A percentile compares a stretch with the other conserved stretches of the same genome.
Conservation (phyloP, 2,329 filamentous ascomycete genomes). For the Neurospora crassa region DNA sequence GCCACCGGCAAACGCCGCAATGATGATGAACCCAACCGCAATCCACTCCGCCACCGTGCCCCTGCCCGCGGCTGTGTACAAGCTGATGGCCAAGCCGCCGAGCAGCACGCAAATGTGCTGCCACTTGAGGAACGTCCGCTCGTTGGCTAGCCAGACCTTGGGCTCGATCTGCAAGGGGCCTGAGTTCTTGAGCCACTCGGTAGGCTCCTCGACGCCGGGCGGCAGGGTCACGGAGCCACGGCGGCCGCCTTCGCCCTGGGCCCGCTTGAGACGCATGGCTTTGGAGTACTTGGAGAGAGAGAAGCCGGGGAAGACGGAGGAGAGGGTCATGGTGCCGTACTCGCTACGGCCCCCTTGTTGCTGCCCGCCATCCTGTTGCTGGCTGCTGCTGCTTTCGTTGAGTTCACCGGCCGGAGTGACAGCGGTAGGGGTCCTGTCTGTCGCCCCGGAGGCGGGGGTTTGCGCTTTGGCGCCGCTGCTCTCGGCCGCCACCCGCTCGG, state of each 20-base stretch:
- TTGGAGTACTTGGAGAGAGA: constrained; percentile 69
- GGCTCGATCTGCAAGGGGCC: constrained; percentile 89
- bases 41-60: constrained; percentile 69
- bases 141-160: constrained; percentile 98
- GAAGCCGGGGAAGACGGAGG: constrained; percentile 71
- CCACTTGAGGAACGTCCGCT: constrained; percentile 98
- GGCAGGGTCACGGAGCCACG: constrained; percentile 45
- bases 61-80: constrained; percentile 79
- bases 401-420: constrained; percentile 13
- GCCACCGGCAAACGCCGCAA: constrained; percentile 71
- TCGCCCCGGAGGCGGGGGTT: constrained; percentile 2
- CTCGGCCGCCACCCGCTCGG: constrained; percentile 44
- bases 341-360: constrained; percentile 19
- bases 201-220: constrained; percentile 78
- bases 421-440: constrained; percentile 15
- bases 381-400: background rate
- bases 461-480: constrained; percentile 20
- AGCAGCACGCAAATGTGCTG: constrained; percentile 88
- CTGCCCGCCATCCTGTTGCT: background rate
- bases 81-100: constrained; percentile 68
- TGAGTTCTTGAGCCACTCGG: constrained; percentile 86
- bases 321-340: constrained; percentile 43
- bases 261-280: constrained; percentile 32
- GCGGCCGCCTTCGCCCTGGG: constrained; percentile 31
- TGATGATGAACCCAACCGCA: constrained; percentile 72